Percentiles rank a stretch among this genome's conserved stretches.
These are phyloP conservation scores for Draba incana DNA, from an alignment of 345 rosid species.

Conservation along the genomic window DNA sequence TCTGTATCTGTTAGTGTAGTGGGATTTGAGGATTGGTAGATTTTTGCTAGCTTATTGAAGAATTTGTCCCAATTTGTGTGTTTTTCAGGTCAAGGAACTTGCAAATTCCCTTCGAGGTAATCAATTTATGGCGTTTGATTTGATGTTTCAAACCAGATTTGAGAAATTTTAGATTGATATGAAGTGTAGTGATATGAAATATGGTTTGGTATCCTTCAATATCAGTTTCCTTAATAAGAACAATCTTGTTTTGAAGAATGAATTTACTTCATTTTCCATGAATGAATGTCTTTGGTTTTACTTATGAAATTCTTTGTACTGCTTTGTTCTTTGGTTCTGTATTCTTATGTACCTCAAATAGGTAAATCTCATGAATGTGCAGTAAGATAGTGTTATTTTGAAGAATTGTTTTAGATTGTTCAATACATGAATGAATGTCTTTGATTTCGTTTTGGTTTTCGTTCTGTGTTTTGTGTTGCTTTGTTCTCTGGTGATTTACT, in stretches of 20 bases:
- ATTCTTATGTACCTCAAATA: no score
- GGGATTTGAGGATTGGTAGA: neutral
- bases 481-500: conserved; percentile 7
- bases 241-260: conserved; percentile 20
- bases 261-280: neutral
- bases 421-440: neutral
- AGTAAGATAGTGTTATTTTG: neutral
- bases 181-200: neutral
- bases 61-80: conserved; percentile 9
- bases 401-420: neutral
- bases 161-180: neutral
- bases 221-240: neutral
- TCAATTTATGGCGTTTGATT: neutral
- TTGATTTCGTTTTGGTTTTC: neutral
- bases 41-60: conserved; percentile 16
- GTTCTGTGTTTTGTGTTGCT: neutral
- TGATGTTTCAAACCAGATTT: conserved; percentile 7
- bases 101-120: conserved; percentile 43
- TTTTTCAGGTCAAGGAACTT: conserved; percentile 42
- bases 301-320: no score
- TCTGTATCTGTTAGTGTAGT: conserved; percentile 7
- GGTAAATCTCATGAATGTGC: no score
- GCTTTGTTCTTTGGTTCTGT: no score
- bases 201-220: neutral
- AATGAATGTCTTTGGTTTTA: conserved; percentile 15